Evolutionary conservation across 768 basidiomycete genomes (phyloP).

Genomic region (Russula foetens): DNA sequence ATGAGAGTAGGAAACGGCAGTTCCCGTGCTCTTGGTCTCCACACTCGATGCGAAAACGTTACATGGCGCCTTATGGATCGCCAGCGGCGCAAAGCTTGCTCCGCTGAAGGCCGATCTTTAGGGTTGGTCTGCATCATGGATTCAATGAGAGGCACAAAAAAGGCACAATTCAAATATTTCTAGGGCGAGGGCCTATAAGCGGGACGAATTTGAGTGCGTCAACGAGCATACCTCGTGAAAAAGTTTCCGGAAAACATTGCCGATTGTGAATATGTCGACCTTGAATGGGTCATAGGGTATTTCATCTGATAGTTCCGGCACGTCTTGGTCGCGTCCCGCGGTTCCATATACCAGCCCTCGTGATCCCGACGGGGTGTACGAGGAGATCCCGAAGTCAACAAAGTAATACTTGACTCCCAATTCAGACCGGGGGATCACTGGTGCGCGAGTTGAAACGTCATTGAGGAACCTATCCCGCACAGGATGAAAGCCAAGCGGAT

Average conservation of each 20-base stretch:
- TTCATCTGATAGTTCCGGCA: constrained; percentile 9
- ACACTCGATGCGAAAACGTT: neutral
- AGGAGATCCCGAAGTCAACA: constrained; percentile 13
- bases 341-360: neutral
- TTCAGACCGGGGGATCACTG: neutral
- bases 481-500: constrained; percentile 12
- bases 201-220: neutral
- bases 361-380: neutral
- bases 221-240: neutral
- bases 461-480: neutral
- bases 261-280: constrained; percentile 17
- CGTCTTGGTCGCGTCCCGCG: constrained; percentile 7
- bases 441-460: neutral
- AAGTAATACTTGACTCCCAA: constrained; percentile 12
- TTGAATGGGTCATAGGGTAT: constrained; percentile 19
- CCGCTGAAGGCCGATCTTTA: neutral
- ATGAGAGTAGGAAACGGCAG: neutral
- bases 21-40: neutral
- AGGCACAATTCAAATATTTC: neutral
- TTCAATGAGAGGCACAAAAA: neutral
- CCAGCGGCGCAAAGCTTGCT: neutral
- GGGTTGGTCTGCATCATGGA: neutral
- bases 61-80: neutral
- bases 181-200: neutral
- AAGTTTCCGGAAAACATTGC: neutral